Base-by-base conservation (phyloP, 2,329 filamentous ascomycete genomes). In the Pseudogymnoascus sp. region DNA sequence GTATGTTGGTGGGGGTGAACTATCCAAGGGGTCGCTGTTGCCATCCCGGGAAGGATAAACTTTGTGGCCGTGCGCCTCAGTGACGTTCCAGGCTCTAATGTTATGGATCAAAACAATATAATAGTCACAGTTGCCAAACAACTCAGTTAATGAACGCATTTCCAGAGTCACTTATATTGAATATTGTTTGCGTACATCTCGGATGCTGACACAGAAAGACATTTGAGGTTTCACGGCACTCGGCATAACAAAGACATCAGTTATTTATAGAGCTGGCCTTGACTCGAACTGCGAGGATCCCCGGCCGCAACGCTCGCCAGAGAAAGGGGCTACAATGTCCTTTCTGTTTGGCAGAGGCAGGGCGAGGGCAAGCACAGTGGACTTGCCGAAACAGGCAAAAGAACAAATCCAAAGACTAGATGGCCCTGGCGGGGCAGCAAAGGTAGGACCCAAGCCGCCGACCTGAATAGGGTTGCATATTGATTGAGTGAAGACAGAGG, bases 301-400 rank as follows among this genome's bases (percentile, higher is more conserved):
- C 59, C 59, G 59, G 19, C 19, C 19, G 33, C 31, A 38, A 38
- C 59, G 14, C 28, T 43, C 59, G 33, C 59, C 38, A 33, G 37
- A 62, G 60, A 56, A 56, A 19, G 28, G 26, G 28, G 11, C 62
- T 24, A 66, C 28, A 66, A 91, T 91, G 88, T 85, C 87, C 53
- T 91, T 90, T 76, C 78, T 90, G 63, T 90, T 90, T 73, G 82
- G 81, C 65, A 79, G 86, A 65, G 82, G 81, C 70, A 87, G 75
- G 81, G 81, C 68, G 80, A 83, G 66, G 77, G 82, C 68, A 84
- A 91, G 73, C 77, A 89, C 73, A 80, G 83, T 65, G 79, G 81
- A 75, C 79, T 81, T 75, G 53, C 70, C 73, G 24, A 74, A 74
- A 65, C 72, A 74, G 43, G 83, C 86, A 56, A 88, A 86, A 70